A percentile compares a stretch with the other conserved stretches of the same genome.
These are phyloP conservation scores for Halteria grandinella DNA, from an alignment of 73 alveolate species.

Conservation along the genomic window DNA sequence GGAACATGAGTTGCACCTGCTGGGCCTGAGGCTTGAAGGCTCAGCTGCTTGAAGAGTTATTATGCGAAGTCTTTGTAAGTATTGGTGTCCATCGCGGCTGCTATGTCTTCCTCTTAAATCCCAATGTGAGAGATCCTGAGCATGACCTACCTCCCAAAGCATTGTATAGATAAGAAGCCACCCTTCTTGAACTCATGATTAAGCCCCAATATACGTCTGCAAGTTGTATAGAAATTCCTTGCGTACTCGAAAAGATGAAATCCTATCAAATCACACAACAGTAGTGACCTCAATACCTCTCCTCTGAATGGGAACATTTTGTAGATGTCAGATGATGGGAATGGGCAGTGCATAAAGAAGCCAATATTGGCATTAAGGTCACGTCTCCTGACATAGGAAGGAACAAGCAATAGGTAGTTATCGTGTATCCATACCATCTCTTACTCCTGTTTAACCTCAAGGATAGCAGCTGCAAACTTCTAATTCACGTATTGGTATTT, in stretches of 20 bases:
- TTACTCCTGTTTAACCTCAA: slow-evolving; percentile 48
- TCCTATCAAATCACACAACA: slow-evolving; percentile 85
- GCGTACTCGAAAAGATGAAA: slow-evolving; percentile 89
- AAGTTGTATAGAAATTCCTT: slow-evolving; percentile 74
- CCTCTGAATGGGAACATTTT: slow-evolving; percentile 71
- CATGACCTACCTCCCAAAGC: slow-evolving; percentile 81
- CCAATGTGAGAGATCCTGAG: slow-evolving; percentile 76
- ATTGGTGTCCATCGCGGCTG: slow-evolving; percentile 1
- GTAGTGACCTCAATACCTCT: slow-evolving; percentile 57
- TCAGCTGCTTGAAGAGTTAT: neutral
- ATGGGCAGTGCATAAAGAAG: slow-evolving; percentile 68
- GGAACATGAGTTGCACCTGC: no score
- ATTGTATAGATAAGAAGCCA: slow-evolving; percentile 79
- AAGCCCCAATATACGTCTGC: slow-evolving; percentile 73
- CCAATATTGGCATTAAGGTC: slow-evolving; percentile 61
- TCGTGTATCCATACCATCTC: slow-evolving; percentile 75
- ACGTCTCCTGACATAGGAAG: slow-evolving; percentile 58
- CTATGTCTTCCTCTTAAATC: slow-evolving; percentile 70
- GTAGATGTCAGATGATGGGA: slow-evolving; percentile 68
- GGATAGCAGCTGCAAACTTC: slow-evolving; percentile 21
- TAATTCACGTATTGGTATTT: slow-evolving; percentile 32
- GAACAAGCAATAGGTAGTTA: slow-evolving; percentile 62
- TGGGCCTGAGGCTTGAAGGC: no score
- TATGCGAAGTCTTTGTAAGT: neutral
- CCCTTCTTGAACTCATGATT: slow-evolving; percentile 78